Base-by-base conservation (phyloP, 805 yeast species). In the Tanozyma kutaoensis region DNA sequence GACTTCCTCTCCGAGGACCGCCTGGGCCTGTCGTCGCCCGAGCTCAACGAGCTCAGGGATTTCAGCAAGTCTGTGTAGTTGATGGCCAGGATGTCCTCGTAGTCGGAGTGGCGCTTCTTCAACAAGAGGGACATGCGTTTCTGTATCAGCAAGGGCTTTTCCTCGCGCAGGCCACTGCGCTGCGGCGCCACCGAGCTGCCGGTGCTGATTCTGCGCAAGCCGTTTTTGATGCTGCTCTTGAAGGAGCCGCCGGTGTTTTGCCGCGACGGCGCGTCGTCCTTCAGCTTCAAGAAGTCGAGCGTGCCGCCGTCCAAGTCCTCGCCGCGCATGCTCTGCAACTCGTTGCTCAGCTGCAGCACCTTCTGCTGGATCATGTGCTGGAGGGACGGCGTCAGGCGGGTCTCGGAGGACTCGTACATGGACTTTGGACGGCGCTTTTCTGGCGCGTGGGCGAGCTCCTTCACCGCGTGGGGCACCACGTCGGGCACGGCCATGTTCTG, bases 81-180 rank as follows among this genome's bases (percentile, higher is more conserved):
- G 24, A 34, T 37, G 16, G 43, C 43, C 5, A 30, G 22, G 13
- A 39, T 34, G 21, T 39, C 43, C 8, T 41, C 48, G 19, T 36
- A 35, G 26, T 65, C 76, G 0, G 86, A 73, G 43, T 66, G 80
- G 44, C 71, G 70, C 38, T 59, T 55, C 32, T 48, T 57, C 29
- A 72, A 46, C 22, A 69, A 51, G 37, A 58, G 59, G 24, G 63
- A 66, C 46, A 73, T 70, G 37, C 79, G 57, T 30, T 66, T 52
- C 38, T 72, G 76, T 24, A 75, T 72, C 2, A 63, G 53, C 12
- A 46, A 28, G 23, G 51, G 50, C 32, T 42, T 42, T 12, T 33
- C 24, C 20, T 30, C 25, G 20, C 14, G 26, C 8, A 10, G 10
- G 2, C 37, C 41, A 16, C 36, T 37, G 14, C 37, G 26, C 22